These are phyloP conservation scores for Sporothrix schenckii DNA, from an alignment of 2,329 filamentous ascomycete genomes.

Conservation along the genomic window DNA sequence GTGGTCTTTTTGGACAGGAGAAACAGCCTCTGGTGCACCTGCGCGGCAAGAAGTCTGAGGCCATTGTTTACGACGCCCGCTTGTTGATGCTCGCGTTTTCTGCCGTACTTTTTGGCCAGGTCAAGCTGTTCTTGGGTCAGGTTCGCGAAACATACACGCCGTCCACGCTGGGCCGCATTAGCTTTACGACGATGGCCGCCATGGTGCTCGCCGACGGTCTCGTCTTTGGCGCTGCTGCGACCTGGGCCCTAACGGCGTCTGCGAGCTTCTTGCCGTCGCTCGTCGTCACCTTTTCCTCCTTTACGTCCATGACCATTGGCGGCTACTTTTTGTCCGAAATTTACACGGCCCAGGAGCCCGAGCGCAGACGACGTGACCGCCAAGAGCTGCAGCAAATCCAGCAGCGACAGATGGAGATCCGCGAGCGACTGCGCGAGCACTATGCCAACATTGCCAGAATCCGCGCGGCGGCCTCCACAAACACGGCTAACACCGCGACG, in stretches of 20 bases:
- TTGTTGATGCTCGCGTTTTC: conserved; percentile 62
- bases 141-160: conserved; percentile 69
- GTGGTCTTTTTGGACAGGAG: background rate
- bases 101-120: conserved; percentile 61
- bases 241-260: conserved; percentile 59
- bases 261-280: conserved; percentile 62
- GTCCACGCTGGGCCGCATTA: conserved; percentile 67
- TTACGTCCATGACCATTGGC: conserved; percentile 61
- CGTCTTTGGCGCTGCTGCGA: conserved; percentile 59
- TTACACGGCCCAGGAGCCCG: conserved; percentile 63
- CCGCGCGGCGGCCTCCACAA: background rate
- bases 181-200: conserved; percentile 63
- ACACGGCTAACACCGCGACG: background rate
- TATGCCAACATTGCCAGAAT: conserved; percentile 37
- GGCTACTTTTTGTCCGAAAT: conserved; percentile 63
- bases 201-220: conserved; percentile 67
- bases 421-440: conserved; percentile 33
- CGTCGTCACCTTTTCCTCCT: conserved; percentile 55
- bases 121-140: conserved; percentile 64
- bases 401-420: conserved; percentile 40
- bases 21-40: conserved; percentile 49
- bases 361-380: conserved; percentile 51
- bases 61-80: conserved; percentile 60
- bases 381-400: conserved; percentile 40
- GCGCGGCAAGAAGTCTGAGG: conserved; percentile 62